Conservation (phyloP, 1,284 basidiomycete genomes). For the Rhodotorula glutinis region DNA sequence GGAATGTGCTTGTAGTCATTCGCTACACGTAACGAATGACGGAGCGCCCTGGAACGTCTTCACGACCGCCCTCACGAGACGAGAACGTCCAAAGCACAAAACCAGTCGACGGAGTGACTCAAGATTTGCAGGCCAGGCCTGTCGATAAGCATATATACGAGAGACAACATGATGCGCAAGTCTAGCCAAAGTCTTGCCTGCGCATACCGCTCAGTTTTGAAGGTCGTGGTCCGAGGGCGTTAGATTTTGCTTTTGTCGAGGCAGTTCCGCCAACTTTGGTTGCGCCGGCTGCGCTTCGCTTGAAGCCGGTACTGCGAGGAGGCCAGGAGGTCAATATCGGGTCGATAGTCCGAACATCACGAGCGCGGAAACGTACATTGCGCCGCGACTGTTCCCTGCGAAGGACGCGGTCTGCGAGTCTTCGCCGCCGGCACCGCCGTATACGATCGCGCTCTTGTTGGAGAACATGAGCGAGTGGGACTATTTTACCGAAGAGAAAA, state of each 20-base stretch:
- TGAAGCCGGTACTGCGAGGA: constrained; percentile 23
- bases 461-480: constrained; percentile 6
- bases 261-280: neutral
- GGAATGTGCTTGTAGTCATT: too few species aligned
- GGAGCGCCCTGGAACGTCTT: too few species aligned
- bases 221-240: too few species aligned
- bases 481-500: neutral
- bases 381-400: constrained; percentile 1
- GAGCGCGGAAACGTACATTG: constrained; percentile 17
- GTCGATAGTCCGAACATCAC: neutral
- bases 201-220: too few species aligned
- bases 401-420: constrained; percentile 13
- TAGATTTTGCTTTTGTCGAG: neutral
- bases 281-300: neutral
- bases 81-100: too few species aligned
- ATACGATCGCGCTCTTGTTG: neutral
- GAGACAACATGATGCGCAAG: too few species aligned
- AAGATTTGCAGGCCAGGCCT: too few species aligned
- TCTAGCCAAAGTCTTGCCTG: neutral
- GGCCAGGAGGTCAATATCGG: neutral
- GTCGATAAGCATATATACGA: too few species aligned
- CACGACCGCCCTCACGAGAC: too few species aligned
- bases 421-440: constrained; percentile 12
- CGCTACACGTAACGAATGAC: too few species aligned
- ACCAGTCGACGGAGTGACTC: too few species aligned